Percentiles rank a stretch among this genome's conserved stretches.
Conservation (phyloP, 345 rosid species). For the Gossypium ekmanianum region DNA sequence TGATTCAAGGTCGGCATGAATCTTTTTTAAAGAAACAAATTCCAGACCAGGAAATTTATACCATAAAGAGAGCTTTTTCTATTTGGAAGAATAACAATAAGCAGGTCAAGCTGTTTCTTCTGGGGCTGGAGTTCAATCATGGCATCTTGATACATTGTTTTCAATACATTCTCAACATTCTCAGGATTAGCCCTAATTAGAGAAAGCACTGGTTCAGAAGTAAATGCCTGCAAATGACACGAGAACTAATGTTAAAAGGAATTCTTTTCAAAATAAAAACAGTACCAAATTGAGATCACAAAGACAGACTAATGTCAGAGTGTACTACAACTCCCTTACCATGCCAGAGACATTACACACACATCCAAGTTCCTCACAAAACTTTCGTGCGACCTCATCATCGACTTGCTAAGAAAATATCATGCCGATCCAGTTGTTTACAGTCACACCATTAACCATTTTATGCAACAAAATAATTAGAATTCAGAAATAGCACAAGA, state of each 20-base stretch:
- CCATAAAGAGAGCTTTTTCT: conserved; percentile 26
- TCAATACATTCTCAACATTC: conserved; percentile 76
- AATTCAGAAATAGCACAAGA: neutral
- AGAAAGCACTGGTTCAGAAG: conserved; percentile 70
- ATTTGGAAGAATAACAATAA: conserved; percentile 89
- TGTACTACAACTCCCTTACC: conserved; percentile 38
- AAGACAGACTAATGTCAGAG: neutral
- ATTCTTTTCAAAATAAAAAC: neutral
- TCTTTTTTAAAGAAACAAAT: too few relatives aligned
- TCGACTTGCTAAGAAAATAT: conserved; percentile 79
- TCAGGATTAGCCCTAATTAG: conserved; percentile 67
- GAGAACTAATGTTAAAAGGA: conserved; percentile 12
- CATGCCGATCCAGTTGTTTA: conserved; percentile 80
- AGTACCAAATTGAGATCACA: conserved; percentile 3
- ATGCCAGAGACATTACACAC: conserved; percentile 91
- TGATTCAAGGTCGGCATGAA: neutral
- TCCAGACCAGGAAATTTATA: too few relatives aligned
- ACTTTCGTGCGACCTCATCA: conserved; percentile 64
- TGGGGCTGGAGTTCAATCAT: conserved; percentile 51
- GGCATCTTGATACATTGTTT: conserved; percentile 80
- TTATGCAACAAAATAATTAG: conserved; percentile 46
- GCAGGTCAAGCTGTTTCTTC: conserved; percentile 84
- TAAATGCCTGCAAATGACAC: conserved; percentile 48
- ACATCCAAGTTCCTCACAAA: conserved; percentile 87
- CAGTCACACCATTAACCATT: conserved; percentile 96